A percentile compares a stretch with the other conserved stretches of the same genome.
phyloP scores from a whole-genome alignment of 2,329 filamentous ascomycete species.

The Fusarium decemcellulare region DNA sequence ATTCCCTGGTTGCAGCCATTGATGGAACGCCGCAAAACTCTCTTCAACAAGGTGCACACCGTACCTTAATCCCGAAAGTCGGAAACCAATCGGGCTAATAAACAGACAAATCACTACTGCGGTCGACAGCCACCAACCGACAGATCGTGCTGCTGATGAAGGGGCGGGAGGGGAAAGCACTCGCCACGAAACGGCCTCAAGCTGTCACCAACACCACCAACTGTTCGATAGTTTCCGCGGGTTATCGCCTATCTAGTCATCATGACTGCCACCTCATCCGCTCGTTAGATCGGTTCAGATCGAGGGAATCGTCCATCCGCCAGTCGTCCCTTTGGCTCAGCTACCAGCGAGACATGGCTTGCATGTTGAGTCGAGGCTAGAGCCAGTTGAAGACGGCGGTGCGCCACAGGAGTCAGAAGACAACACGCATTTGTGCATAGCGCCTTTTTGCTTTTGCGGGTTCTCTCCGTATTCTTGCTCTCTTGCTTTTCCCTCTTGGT shows the following conservation, averaged over 20 bases:
- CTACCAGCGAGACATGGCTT: conserved; percentile 44
- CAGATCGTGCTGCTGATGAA: conserved; percentile 32
- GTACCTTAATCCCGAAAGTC: conserved; percentile 32
- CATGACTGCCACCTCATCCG: conserved; percentile 34
- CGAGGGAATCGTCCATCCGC: conserved; percentile 24
- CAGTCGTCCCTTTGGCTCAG: conserved; percentile 14
- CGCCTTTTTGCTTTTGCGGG: conserved; percentile 22
- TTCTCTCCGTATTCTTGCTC: conserved; percentile 21
- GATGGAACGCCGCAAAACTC: conserved; percentile 8
- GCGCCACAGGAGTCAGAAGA: conserved; percentile 34
- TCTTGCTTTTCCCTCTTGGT: conserved; percentile 22
- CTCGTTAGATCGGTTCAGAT: conserved; percentile 11
- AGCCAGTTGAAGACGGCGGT: conserved; percentile 30
- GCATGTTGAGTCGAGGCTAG: conserved; percentile 38
- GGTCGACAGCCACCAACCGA: conserved; percentile 34
- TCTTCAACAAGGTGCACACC: conserved; percentile 2
- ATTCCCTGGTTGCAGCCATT: background rate
- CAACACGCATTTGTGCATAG: conserved; percentile 14
- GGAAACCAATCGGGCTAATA: conserved; percentile 31
- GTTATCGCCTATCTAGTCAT: conserved; percentile 15
- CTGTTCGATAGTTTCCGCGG: conserved; percentile 37
- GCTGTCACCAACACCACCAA: conserved; percentile 19
- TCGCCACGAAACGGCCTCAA: conserved; percentile 25
- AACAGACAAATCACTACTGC: conserved; percentile 26
- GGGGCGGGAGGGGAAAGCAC: conserved; percentile 21